A percentile compares a stretch with the other conserved stretches of the same genome.
Conservation (phyloP, 208 protist genomes). For the Angomonas desouzai region DNA sequence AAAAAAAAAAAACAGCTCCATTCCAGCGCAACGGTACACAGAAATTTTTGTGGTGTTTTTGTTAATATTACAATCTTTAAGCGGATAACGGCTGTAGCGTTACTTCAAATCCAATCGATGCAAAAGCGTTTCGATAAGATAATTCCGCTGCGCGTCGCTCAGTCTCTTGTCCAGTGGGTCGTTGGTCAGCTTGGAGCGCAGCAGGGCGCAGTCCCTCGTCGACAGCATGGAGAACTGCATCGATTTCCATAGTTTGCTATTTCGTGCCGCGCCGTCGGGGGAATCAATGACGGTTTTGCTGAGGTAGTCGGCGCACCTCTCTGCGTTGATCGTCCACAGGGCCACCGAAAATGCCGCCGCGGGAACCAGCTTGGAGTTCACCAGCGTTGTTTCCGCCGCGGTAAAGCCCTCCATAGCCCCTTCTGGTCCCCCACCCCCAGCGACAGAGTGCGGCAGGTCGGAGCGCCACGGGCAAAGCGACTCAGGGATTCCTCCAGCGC, state of each 20-base stretch:
- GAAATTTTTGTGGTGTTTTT: constrained; percentile 8
- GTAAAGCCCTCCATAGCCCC: constrained; percentile 22
- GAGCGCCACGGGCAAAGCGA: constrained; percentile 11
- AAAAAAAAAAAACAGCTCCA: constrained; percentile 1
- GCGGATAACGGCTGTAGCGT: neutral
- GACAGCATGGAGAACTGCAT: constrained; percentile 86
- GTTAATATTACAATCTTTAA: too few species aligned
- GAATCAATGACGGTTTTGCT: constrained; percentile 7
- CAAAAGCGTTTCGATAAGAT: constrained; percentile 74
- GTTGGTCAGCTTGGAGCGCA: constrained; percentile 45
- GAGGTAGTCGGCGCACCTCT: constrained; percentile 37
- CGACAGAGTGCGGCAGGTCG: constrained; percentile 15
- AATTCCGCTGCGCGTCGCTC: constrained; percentile 50
- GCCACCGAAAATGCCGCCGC: constrained; percentile 53
- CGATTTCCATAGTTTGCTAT: constrained; percentile 58
- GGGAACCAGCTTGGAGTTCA: constrained; percentile 32
- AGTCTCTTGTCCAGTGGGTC: constrained; percentile 55
- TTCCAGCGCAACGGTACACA: neutral
- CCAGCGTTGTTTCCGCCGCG: constrained; percentile 23
- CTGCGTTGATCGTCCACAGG: constrained; percentile 62
- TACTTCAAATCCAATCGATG: constrained; percentile 31
- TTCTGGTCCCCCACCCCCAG: constrained; percentile 46
- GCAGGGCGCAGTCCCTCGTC: constrained; percentile 66
- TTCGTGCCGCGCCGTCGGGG: constrained; percentile 17
- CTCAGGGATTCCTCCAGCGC: constrained; percentile 20